Base-by-base conservation (phyloP, 768 basidiomycete genomes). In the Tylopilus subfusipes region DNA sequence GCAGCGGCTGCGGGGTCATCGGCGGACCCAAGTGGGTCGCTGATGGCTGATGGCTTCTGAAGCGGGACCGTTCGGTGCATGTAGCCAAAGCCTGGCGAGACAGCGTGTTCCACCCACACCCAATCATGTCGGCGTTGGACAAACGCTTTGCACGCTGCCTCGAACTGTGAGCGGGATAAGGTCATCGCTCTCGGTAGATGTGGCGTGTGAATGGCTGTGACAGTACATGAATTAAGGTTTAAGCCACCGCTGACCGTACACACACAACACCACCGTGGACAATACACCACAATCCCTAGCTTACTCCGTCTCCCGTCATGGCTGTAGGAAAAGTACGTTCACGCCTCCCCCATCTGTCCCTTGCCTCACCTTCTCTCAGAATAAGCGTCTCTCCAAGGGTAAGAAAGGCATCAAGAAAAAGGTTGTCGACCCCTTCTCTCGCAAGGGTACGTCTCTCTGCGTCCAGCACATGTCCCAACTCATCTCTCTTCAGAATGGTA, bases 361-460 rank as follows among this genome's bases (percentile, higher is more conserved):
- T 47, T 16, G 11, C 22, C 54, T 61, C 24, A 61, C 39, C 10
- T 46, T 34, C 40, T 14, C 46, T 14, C 63, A 98, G 92, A 98
- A 98, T 81, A 99, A 99, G 79, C 87, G 93, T 72, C 84, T 95
- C 65, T 94, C 93, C 47, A 97, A 97, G 80, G 93, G 93, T 68
- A 95, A 95, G 84, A 95, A 95, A 81, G 93, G 93, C 73, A 87
- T 98, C 82, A 99, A 99, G 93, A 99, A 98, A 82, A 97, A 98
- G 87, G 94, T 97, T 73, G 93, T 99, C 60, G 97, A 99, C 83
- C 94, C 97, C 61, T 97, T 99, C 89, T 88, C 96, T 63, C 88
- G 97, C 81, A 99, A 99, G 79, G 96, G 96, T 95, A 66, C 62
- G 67, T 55, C 14, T 36, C 21, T 54, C 24, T 58, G 47, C 46